Conservation (phyloP, 352 stramenopile species). For the Phytophthora vignae region DNA sequence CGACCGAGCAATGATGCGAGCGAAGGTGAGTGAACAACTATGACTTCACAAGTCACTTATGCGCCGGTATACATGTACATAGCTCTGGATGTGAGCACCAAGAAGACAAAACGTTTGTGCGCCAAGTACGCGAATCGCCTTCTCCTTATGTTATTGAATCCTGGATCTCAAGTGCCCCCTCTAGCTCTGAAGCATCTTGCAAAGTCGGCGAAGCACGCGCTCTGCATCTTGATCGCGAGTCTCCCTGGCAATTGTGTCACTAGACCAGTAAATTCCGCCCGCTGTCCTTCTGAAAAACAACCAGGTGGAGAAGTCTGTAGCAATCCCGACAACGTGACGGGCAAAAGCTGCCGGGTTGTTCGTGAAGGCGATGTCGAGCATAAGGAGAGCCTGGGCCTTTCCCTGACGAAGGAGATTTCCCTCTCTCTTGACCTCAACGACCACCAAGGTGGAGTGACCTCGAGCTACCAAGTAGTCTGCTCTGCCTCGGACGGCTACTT, state of each 20-base stretch:
- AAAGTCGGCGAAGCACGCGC: background rate
- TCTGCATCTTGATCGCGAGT: background rate
- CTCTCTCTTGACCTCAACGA: background rate
- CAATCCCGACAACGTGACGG: background rate
- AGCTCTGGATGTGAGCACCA: background rate
- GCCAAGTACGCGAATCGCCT: no score
- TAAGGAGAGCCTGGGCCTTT: background rate
- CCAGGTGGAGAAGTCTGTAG: background rate
- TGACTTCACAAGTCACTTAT: background rate
- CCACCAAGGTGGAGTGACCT: background rate
- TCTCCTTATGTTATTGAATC: background rate
- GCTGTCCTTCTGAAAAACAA: background rate
- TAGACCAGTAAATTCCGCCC: background rate
- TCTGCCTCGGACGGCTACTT: background rate
- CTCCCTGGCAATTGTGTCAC: background rate
- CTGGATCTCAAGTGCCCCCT: background rate
- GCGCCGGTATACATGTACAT: background rate
- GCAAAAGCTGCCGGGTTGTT: background rate
- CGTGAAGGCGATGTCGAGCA: background rate
- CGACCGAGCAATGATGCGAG: background rate
- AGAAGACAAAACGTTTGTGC: background rate
- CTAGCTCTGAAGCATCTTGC: background rate
- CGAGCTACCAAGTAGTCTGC: background rate
- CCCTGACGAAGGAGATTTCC: background rate
- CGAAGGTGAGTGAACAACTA: background rate